Percentiles rank a stretch among this genome's conserved stretches.
Evolutionary conservation across 2,329 filamentous ascomycete genomes (phyloP).

Genomic region (Paraphoma chrysanthemicola): DNA sequence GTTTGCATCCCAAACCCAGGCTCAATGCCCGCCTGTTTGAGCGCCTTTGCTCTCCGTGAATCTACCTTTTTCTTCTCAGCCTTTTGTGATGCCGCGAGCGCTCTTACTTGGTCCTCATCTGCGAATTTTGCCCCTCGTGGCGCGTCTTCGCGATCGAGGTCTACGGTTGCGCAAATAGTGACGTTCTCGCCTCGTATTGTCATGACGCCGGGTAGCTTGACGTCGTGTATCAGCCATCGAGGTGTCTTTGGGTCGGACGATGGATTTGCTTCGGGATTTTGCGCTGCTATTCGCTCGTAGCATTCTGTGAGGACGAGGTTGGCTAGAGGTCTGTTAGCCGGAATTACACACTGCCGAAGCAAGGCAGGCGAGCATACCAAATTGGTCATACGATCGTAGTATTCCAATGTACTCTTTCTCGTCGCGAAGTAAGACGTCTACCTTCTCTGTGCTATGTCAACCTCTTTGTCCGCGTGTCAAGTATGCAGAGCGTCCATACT

Average conservation of each 20-base stretch:
- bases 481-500: conserved; percentile 61
- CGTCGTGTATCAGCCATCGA: conserved; percentile 77
- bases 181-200: conserved; percentile 96
- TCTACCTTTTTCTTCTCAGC: conserved; percentile 68
- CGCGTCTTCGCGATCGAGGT: conserved; percentile 94
- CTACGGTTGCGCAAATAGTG: conserved; percentile 92
- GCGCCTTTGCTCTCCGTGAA: conserved; percentile 70
- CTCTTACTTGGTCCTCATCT: conserved; percentile 71
- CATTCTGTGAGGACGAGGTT: conserved; percentile 96
- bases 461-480: conserved; percentile 5
- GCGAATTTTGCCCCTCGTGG: conserved; percentile 75
- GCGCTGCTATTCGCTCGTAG: conserved; percentile 82
- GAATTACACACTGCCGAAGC: background rate
- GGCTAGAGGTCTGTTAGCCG: conserved; percentile 60
- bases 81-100: conserved; percentile 76
- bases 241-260: conserved; percentile 28
- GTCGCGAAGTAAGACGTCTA: conserved; percentile 89
- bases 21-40: conserved; percentile 57
- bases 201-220: conserved; percentile 84
- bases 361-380: conserved; percentile 65
- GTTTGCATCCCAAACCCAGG: conserved; percentile 80
- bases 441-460: conserved; percentile 73
- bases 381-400: conserved; percentile 95
- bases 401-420: conserved; percentile 94
- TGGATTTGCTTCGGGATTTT: conserved; percentile 50